Evolutionary conservation across 208 protist genomes (phyloP), one percentile per base, ranked within the genome.

Genomic region (Acanthamoeba divionensis): DNA sequence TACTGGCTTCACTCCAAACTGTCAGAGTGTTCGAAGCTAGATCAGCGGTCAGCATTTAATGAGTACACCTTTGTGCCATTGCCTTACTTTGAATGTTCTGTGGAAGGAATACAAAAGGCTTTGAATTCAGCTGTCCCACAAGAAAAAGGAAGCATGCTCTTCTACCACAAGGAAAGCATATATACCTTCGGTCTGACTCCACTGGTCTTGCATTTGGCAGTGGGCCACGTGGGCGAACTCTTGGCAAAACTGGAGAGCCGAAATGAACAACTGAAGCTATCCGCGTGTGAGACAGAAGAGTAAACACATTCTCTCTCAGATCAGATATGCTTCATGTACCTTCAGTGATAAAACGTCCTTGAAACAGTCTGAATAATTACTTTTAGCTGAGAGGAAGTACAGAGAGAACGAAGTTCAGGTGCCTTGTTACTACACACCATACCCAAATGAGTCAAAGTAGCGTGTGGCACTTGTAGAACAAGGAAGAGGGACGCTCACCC

Each of bases 171-270:
- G 82, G 54, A 90, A n/a, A 73, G 82, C 9, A 45, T 77, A 29
- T 93, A 93, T 50, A 75, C 90, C 21, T 91, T 93, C 45, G 90
- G 91, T 91, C 71, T 95, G 94, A 79, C 97, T 75, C 45, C 94
- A 95, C 38, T 94, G 93, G 54, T 96, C 93, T 85, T 97, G 96
- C 38, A 94, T 90, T 69, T 98, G 91, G 71, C 96, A 92, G 79
- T 97, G 92, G n/a, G 97, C 89, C 41, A 97, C 65, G 54, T 97
- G 91, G 45, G 97, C 13, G 50, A 48, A 12, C 77, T 86, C 7
- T 24, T 86, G 31, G 24, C 33, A 4, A 48, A 41, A 24, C 69
- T 80, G 29, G n/a, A n/a, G n/a, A n/a, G n/a, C n/a, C n/a, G n/a
- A n/a, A n/a, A n/a, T n/a, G n/a, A n/a, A n/a, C n/a, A n/a, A n/a